Evolutionary conservation across 2,329 filamentous ascomycete species (phyloP).

Genomic region (Neonectria punicea): DNA sequence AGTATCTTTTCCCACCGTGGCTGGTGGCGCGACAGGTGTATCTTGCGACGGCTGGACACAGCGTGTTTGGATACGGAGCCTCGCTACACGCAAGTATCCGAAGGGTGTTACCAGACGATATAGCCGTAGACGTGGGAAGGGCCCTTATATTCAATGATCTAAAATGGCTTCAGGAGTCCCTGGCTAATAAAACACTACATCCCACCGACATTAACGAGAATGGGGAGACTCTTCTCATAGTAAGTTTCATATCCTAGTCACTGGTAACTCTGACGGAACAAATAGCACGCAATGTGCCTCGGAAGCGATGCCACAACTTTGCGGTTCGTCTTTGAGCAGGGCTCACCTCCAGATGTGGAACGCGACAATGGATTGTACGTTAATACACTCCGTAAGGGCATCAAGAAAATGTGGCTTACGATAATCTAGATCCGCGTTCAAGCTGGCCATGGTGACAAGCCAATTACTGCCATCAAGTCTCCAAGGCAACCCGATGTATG

Average conservation of each 20-base stretch:
- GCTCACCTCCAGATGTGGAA: background rate
- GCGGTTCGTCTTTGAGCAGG: background rate
- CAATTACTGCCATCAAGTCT: too few relatives aligned
- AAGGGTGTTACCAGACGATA: background rate
- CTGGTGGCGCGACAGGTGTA: background rate
- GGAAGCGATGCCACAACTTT: background rate
- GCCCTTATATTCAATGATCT: background rate
- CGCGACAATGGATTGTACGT: background rate
- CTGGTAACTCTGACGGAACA: background rate
- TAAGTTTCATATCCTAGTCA: background rate
- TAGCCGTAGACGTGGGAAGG: rapidly evolving
- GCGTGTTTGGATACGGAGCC: background rate
- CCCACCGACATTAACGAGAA: background rate
- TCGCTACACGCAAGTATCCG: background rate
- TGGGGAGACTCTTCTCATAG: background rate
- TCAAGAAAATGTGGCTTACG: background rate
- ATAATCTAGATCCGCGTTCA: background rate
- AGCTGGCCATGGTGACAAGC: background rate
- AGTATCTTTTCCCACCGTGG: background rate
- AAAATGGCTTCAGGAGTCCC: background rate
- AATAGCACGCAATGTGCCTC: background rate
- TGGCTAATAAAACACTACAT: background rate
- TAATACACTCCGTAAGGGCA: background rate
- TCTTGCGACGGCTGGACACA: background rate
- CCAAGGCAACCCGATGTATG: too few relatives aligned